Conservation (phyloP, 148 eudicot species). For the Rhododendron williamsianum region DNA sequence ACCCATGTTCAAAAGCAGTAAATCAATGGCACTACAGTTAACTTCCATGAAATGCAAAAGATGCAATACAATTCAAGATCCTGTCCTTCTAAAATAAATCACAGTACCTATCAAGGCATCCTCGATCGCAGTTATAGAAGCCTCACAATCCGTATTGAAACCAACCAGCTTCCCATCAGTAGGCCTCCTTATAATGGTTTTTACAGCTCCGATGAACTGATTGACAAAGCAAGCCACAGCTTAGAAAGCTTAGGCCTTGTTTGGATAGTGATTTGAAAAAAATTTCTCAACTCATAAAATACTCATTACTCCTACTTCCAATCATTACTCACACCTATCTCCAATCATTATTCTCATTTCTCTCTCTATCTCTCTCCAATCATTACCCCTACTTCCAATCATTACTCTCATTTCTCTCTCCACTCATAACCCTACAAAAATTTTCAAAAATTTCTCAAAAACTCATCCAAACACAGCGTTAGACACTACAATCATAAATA, state of each 20-base stretch:
- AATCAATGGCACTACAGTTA: not conserved
- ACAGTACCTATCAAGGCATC: conserved; percentile 36
- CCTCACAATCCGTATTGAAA: conserved; percentile 48
- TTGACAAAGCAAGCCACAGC: not conserved
- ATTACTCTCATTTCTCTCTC: too few relatives aligned
- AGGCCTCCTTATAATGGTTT: conserved; percentile 39
- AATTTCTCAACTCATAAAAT: too few relatives aligned
- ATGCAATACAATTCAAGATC: not conserved
- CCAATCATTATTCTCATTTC: too few relatives aligned
- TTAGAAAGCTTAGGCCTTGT: not conserved
- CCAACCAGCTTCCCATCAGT: conserved; percentile 48
- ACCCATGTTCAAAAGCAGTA: not conserved
- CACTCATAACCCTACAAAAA: too few relatives aligned
- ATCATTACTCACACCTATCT: too few relatives aligned
- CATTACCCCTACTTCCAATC: too few relatives aligned
- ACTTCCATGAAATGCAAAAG: not conserved
- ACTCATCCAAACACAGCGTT: too few relatives aligned
- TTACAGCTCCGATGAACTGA: conserved; percentile 46
- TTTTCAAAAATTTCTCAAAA: too few relatives aligned
- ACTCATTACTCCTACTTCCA: too few relatives aligned
- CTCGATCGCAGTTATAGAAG: conserved; percentile 40
- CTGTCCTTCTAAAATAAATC: not conserved
- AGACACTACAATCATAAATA: not conserved
- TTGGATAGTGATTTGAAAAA: too few relatives aligned
- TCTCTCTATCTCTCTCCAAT: too few relatives aligned